A percentile compares a stretch with the other conserved stretches of the same genome.
Evolutionary conservation across 345 rosid genomes (phyloP).

Genomic region (Arabidopsis thaliana): TAIR10.1 NC_003071.7:328001-328500

Average conservation of each 20-base stretch:
- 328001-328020: too few species aligned
- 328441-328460: constrained; percentile 67
- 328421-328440: constrained; percentile 42
- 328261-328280: constrained; percentile 6
- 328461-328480: constrained; percentile 71
- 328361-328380: constrained; percentile 40
- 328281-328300: background rate
- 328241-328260: background rate
- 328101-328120: background rate
- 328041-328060: constrained; percentile 41
- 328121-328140: constrained; percentile 28
- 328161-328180: constrained; percentile 6
- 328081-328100: constrained; percentile 8
- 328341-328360: constrained; percentile 31
- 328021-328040: background rate
- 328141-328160: constrained; percentile 1
- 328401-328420: constrained; percentile 32
- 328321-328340: constrained; percentile 5
- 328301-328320: constrained; percentile 6
- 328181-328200: constrained; percentile 25
- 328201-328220: constrained; percentile 14
- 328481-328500: constrained; percentile 50
- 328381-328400: constrained; percentile 32
- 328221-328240: constrained; percentile 29
- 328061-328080: background rate